phyloP scores from a whole-genome alignment of 345 rosid genomes.

The Chamaenerion angustifolium region DNA sequence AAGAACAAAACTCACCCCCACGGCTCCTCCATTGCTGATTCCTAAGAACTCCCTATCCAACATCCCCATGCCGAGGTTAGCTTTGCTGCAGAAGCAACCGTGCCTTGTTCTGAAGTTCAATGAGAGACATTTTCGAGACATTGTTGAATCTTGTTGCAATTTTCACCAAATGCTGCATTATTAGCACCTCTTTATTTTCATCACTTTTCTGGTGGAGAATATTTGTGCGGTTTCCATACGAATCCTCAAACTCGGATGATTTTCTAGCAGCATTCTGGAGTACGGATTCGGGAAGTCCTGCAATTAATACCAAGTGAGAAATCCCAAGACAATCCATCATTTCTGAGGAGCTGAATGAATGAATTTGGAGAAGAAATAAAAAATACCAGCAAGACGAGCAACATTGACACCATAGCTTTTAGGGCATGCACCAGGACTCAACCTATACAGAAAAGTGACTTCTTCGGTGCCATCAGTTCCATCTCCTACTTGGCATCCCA shows the following conservation, averaged over 20 bases:
- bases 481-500: conserved; percentile 82
- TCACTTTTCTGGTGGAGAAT: conserved; percentile 6
- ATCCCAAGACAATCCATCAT: neutral
- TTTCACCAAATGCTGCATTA: conserved; percentile 28
- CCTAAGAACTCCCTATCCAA: too few relatives aligned
- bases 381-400: conserved; percentile 85
- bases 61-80: conserved; percentile 11
- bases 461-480: conserved; percentile 56
- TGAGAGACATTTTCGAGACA: conserved; percentile 11
- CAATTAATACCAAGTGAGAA: conserved; percentile 6
- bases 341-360: neutral
- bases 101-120: conserved; percentile 36
- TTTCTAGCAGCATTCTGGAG: conserved; percentile 52
- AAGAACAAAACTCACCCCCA: too few relatives aligned
- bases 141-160: conserved; percentile 8
- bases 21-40: too few relatives aligned
- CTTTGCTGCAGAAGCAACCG: conserved; percentile 24
- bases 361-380: neutral
- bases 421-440: conserved; percentile 80
- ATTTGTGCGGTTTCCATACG: conserved; percentile 30
- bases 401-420: conserved; percentile 96
- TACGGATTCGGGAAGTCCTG: conserved; percentile 67
- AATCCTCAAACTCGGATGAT: conserved; percentile 58
- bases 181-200: conserved; percentile 13
- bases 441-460: conserved; percentile 77